Evolutionary conservation across 2,329 filamentous ascomycete species (phyloP).

Genomic region (Trichoderma sp.): DNA sequence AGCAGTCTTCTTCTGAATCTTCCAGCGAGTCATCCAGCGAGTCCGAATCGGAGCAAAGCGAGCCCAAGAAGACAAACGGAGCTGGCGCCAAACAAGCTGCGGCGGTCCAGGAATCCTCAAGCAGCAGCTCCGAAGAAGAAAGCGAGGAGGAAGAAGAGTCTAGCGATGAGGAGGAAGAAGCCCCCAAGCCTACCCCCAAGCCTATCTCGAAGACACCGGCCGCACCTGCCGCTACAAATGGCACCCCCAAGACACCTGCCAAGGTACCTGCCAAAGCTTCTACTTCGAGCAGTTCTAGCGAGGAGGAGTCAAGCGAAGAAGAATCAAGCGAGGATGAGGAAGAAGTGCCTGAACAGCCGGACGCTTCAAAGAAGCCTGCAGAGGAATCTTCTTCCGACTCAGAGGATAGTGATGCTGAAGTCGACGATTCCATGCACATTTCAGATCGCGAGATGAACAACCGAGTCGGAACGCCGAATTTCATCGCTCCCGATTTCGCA

Average conservation of each 20-base stretch:
- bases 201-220: constrained; percentile 9
- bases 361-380: constrained; percentile 21
- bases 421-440: constrained; percentile 43
- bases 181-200: constrained; percentile 7
- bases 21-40: constrained; percentile 20
- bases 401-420: constrained; percentile 29
- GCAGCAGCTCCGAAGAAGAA: constrained; percentile 21
- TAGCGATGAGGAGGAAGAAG: constrained; percentile 20
- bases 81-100: constrained; percentile 26
- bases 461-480: constrained; percentile 43
- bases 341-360: constrained; percentile 10
- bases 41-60: constrained; percentile 12
- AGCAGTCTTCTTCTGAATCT: constrained; percentile 21
- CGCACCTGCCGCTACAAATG: constrained; percentile 1
- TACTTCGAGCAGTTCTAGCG: constrained; percentile 20
- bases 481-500: constrained; percentile 53
- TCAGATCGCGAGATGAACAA: constrained; percentile 31
- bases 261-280: background rate
- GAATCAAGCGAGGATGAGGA: constrained; percentile 7
- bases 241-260: background rate
- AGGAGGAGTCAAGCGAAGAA: constrained; percentile 18
- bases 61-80: constrained; percentile 29
- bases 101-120: constrained; percentile 13
- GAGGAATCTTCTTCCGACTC: constrained; percentile 31
- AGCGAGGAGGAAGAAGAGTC: constrained; percentile 16